These are phyloP conservation scores for Botryotinia globosa DNA, from an alignment of 2,329 filamentous ascomycete genomes.

Conservation along the genomic window DNA sequence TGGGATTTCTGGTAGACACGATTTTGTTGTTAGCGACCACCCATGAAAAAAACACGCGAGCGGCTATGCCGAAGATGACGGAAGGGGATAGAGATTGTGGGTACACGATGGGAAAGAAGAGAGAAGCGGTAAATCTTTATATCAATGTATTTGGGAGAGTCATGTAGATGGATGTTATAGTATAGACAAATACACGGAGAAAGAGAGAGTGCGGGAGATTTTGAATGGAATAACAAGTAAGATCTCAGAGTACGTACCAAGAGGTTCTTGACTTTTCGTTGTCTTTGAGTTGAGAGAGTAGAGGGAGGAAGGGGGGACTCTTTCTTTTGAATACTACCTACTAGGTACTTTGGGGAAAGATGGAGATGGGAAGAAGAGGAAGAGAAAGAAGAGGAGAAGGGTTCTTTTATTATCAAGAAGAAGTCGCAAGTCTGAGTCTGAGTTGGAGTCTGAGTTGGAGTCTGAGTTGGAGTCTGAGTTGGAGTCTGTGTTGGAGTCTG, in stretches of 20 bases:
- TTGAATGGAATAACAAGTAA: background rate
- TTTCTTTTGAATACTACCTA: background rate
- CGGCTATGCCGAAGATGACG: slow-evolving; percentile 29
- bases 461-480: background rate
- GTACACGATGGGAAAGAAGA: background rate
- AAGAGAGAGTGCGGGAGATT: no score
- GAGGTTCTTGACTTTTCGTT: background rate
- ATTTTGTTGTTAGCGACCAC: slow-evolving; percentile 31
- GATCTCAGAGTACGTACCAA: background rate
- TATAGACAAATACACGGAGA: slow-evolving; percentile 6
- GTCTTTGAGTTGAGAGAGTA: background rate
- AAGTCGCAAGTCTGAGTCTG: no score
- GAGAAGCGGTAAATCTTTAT: background rate
- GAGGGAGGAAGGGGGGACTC: no score
- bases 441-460: background rate
- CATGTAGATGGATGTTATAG: slow-evolving; percentile 18
- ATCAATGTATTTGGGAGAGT: background rate
- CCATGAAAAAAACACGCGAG: slow-evolving; percentile 27
- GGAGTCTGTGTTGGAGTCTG: background rate
- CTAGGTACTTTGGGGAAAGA: background rate
- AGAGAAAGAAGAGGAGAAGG: background rate
- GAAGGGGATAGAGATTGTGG: slow-evolving; percentile 20
- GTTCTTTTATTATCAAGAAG: no score
- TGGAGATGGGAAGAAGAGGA: no score
- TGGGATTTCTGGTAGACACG: slow-evolving; percentile 19